Base-by-base conservation (phyloP, 805 yeast genomes). In the Zygoascus biomembranicola region DNA sequence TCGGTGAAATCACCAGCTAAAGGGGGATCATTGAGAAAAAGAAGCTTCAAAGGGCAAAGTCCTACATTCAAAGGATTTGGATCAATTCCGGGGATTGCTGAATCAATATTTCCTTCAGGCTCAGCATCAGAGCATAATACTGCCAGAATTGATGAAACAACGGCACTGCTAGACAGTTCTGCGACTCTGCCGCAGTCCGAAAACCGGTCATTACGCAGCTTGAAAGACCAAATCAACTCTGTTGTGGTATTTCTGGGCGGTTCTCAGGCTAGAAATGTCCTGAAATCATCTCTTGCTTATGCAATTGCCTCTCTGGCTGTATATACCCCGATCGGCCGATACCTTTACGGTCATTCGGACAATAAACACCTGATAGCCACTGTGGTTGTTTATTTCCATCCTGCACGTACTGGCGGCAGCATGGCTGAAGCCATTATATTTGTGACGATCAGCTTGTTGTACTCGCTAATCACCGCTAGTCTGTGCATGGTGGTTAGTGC, bases 351-450 rank as follows among this genome's bases (percentile, higher is more conserved):
- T 0, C 65, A 69, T 37, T 75, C 86, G 26, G 90, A 85, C 67
- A 80, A 85, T 10, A 87, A 87, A 65, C 96, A 87, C 70, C 77
- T 86, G 58, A 82, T 85, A 2, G 89, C 95, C 41, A 88, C 95
- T 0, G 84, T 84, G 9, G 85, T 87, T 1, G 94, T 87, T 1
- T 88, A 88, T 66, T 87, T 88, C 72, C 94, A 87, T 63, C 89
- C 95, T 0, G 78, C 90, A 1, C 68, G 95, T 49, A 77, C 94
- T 0, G 78, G 79, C 53, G 96, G 96, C 0, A 79, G 87, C 18
- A 87, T 87, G 92, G 77, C 81, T 55, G 89, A 87, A 63, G 82
- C 90, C 11, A 66, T 85, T 16, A 63, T 79, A 45, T 88, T 80
- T 68, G 90, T 84, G 2, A 59, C 74, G 0, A 54, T 78, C 2